Base-by-base conservation (phyloP, 768 basidiomycete species). In the Termitomyces sp. region DNA sequence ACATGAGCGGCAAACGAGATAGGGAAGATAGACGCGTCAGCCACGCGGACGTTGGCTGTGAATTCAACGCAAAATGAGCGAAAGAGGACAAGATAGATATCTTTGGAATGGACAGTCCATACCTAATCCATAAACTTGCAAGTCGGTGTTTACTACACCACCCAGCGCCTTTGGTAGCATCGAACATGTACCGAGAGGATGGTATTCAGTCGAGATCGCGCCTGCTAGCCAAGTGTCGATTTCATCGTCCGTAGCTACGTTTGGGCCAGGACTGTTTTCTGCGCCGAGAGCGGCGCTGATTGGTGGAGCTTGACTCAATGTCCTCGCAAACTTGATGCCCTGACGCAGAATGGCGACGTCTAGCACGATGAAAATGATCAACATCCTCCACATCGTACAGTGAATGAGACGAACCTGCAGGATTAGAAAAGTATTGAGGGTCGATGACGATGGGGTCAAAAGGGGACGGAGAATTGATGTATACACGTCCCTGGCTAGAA, bases 371-470 rank as follows among this genome's bases (percentile, higher is more conserved):
- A 52, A 26, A 52, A 28, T 2, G 13, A 30, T 52, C 38, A 52
- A 26, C 4, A 14, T 8, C 16, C 11, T 5, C 16, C 1, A 30
- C 6, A 11, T n/a, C 13, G 14, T 52, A 10, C n/a, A 30, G 13
- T 38, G 50, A n/a, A 24, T 45, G 43, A 54, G 30, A 36, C 51
- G 5, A 53, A 79, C 78, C 82, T 22, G 80, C 79, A 6, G 74
- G 68, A 63, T 86, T 80, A 5, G 79, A 72, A 54, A 87, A 79
- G 70, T 88, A 89, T 59, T 78, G 71, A 4, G 88, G 88, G 68
- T 90, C 84, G 65, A 90, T 83, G 46, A 78, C 66, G 5, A 86
- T 85, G 24, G 72, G 63, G 57, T 82, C 80, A 70, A 89, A 90
- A 1, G 83, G 72, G 56, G 81, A 78, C 16, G 76, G 72, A 3